phyloP scores from a whole-genome alignment of 495 filamentous ascomycete genomes.

The Penicillium egyptiacum region DNA sequence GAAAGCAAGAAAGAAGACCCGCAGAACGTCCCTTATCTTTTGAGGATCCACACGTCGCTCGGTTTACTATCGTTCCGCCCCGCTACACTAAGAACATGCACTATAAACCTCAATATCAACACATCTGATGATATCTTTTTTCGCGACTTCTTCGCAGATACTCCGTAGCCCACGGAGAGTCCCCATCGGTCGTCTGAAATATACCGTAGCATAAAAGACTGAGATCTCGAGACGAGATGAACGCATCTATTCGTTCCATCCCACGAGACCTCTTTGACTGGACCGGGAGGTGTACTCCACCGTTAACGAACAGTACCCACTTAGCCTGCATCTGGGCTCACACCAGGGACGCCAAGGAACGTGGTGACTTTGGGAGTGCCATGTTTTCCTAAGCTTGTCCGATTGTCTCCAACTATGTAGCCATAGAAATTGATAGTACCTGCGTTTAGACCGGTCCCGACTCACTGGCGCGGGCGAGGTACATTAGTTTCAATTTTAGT shows the following conservation, averaged over 20 bases:
- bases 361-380: slow-evolving; percentile 7
- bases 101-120: slow-evolving; percentile 4
- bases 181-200: neutral
- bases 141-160: neutral
- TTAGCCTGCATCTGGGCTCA: slow-evolving; percentile 8
- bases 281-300: slow-evolving; percentile 9
- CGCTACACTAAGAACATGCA: slow-evolving; percentile 2
- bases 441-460: slow-evolving; percentile 13
- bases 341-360: slow-evolving; percentile 7
- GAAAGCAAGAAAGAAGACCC: neutral
- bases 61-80: slow-evolving; percentile 4
- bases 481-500: slow-evolving; percentile 11
- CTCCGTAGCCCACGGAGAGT: neutral
- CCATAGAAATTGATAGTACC: slow-evolving; percentile 8
- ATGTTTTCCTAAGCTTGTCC: neutral
- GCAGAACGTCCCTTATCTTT: slow-evolving; percentile 18
- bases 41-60: slow-evolving; percentile 12
- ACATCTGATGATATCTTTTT: neutral
- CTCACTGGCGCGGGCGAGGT: neutral
- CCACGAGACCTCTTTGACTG: neutral
- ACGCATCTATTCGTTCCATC: neutral
- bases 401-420: neutral
- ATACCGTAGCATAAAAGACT: neutral
- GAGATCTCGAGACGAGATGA: neutral
- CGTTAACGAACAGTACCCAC: slow-evolving; percentile 16